These are phyloP conservation scores for Waltiozyma solani DNA, from an alignment of 1,139 yeast genomes.

Conservation along the genomic window DNA sequence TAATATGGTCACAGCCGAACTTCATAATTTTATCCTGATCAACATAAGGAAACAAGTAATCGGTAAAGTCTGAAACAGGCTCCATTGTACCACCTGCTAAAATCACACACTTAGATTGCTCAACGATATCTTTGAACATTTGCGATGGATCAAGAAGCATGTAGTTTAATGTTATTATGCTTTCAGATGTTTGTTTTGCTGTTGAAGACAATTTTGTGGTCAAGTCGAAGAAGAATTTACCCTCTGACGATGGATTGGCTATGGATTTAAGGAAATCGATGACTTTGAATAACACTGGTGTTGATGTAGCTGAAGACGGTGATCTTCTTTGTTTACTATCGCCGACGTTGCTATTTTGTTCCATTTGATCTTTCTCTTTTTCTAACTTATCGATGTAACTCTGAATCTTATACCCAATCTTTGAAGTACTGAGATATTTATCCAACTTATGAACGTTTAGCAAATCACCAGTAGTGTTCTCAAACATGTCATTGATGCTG, in stretches of 20 bases:
- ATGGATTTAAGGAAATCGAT: constrained; percentile 55
- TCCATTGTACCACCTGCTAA: constrained; percentile 97
- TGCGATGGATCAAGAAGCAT: constrained; percentile 76
- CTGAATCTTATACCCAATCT: constrained; percentile 80
- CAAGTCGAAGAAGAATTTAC: constrained; percentile 64
- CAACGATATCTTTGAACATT: constrained; percentile 55
- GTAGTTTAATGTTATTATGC: constrained; percentile 46
- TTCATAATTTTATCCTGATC: constrained; percentile 32
- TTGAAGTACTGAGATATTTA: constrained; percentile 52
- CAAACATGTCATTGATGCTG: constrained; percentile 40
- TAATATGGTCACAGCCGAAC: constrained; percentile 79
- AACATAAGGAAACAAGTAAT: constrained; percentile 57
- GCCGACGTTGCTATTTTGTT: too few species aligned
- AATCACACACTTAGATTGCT: constrained; percentile 59
- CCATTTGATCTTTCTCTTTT: constrained; percentile 6
- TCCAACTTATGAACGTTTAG: constrained; percentile 64
- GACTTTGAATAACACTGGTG: constrained; percentile 58
- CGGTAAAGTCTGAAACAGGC: constrained; percentile 63
- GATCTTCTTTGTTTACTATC: too few species aligned
- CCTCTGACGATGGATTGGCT: constrained; percentile 72
- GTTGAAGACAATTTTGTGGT: constrained; percentile 14
- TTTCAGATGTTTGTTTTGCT: too few species aligned
- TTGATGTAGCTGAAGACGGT: too few species aligned
- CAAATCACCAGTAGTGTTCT: constrained; percentile 52
- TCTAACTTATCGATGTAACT: constrained; percentile 42